Conservation (phyloP, 1,284 basidiomycete genomes). For the Agaricales sp. region DNA sequence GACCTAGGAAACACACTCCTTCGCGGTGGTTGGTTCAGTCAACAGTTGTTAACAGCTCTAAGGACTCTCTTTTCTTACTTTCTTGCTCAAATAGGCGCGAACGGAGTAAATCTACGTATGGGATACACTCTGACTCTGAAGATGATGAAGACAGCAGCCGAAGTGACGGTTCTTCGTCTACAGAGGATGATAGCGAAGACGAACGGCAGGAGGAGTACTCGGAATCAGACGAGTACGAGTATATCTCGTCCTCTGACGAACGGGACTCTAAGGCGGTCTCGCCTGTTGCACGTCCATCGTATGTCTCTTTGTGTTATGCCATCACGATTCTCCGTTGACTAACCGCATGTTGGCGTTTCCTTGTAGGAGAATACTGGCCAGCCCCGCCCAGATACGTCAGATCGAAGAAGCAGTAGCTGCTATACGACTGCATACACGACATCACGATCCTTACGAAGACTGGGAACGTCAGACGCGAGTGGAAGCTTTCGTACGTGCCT, state of each 20-base stretch:
- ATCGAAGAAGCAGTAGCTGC: constrained; percentile 61
- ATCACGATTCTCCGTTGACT: neutral
- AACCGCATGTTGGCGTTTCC: neutral
- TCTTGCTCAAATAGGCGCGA: constrained; percentile 14
- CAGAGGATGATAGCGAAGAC: neutral
- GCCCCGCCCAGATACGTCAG: constrained; percentile 36
- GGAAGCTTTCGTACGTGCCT: constrained; percentile 56
- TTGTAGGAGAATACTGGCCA: constrained; percentile 14
- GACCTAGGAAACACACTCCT: constrained; percentile 27
- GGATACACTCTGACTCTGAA: constrained; percentile 41
- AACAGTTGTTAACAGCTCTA: constrained; percentile 5
- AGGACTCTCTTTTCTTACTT: constrained; percentile 7
- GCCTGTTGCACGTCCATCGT: neutral
- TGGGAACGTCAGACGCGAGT: constrained; percentile 60
- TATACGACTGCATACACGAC: constrained; percentile 52
- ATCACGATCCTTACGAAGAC: constrained; percentile 70
- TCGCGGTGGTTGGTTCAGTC: constrained; percentile 25
- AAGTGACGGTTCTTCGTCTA: constrained; percentile 22
- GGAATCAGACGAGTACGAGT: neutral
- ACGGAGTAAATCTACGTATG: constrained; percentile 40
- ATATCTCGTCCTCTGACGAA: neutral
- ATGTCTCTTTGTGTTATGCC: neutral
- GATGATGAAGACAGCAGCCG: constrained; percentile 33
- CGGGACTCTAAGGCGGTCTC: neutral
- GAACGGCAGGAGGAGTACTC: neutral